Evolutionary conservation across 371 early-diverging fungal species (phyloP).

Genomic region (Mucor saturninus): DNA sequence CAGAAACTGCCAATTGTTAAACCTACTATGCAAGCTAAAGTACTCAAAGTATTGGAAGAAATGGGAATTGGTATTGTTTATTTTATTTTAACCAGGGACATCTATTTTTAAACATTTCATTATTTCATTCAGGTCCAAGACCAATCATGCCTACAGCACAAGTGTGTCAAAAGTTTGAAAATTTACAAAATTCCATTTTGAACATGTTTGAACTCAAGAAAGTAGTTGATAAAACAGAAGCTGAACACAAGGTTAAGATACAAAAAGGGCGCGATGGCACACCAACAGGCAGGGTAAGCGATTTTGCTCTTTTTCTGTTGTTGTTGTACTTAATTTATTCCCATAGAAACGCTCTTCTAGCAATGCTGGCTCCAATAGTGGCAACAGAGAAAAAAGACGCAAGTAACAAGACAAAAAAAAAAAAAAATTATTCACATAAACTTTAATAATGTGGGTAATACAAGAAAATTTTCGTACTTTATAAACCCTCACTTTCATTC

Average conservation of each 20-base stretch:
- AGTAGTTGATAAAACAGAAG: slow-evolving; percentile 77
- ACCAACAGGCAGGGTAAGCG: slow-evolving; percentile 17
- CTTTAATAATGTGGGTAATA: background rate
- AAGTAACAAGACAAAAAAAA: slow-evolving; percentile 6
- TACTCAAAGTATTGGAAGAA: slow-evolving; percentile 72
- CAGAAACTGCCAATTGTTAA: slow-evolving; percentile 73
- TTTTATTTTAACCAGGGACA: background rate
- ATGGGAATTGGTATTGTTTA: slow-evolving; percentile 54
- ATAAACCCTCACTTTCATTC: background rate
- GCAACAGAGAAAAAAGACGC: slow-evolving; percentile 31
- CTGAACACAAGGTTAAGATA: slow-evolving; percentile 69
- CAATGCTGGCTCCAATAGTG: slow-evolving; percentile 23
- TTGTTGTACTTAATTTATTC: background rate
- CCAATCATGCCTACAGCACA: slow-evolving; percentile 83
- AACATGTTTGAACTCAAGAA: slow-evolving; percentile 83
- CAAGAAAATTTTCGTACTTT: slow-evolving; percentile 4
- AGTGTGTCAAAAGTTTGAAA: slow-evolving; percentile 78
- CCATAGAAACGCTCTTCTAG: slow-evolving; percentile 35
- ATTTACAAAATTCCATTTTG: slow-evolving; percentile 70
- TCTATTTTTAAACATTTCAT: slow-evolving; percentile 22
- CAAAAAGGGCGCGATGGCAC: slow-evolving; percentile 46
- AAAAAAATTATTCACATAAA: background rate
- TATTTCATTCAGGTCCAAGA: slow-evolving; percentile 47
- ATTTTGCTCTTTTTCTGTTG: background rate
- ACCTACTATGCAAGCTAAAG: slow-evolving; percentile 64